phyloP scores from a whole-genome alignment of 2,329 filamentous ascomycete genomes.

The Phyllosticta citrichinensis region DNA sequence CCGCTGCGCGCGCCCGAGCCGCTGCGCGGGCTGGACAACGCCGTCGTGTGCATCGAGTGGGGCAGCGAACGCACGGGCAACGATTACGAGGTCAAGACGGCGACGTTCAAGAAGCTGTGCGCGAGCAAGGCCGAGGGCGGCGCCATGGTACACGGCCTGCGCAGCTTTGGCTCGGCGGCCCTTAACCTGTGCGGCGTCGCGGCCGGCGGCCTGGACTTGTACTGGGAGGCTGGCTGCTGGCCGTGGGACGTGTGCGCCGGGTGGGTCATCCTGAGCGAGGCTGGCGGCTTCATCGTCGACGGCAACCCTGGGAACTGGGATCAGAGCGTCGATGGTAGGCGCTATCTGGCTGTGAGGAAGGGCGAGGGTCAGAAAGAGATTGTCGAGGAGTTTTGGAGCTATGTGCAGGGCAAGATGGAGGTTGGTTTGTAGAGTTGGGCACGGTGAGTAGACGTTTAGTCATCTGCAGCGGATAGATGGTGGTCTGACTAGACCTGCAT shows the following conservation, averaged over 20 bases:
- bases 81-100: slow-evolving; percentile 61
- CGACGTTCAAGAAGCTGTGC: slow-evolving; percentile 50
- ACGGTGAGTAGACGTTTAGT: not conserved
- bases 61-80: slow-evolving; percentile 56
- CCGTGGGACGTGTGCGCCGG: slow-evolving; percentile 79
- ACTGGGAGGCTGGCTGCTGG: slow-evolving; percentile 79
- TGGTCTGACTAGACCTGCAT: not conserved
- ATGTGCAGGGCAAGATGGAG: slow-evolving; percentile 36
- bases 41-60: slow-evolving; percentile 65
- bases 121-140: slow-evolving; percentile 51
- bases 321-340: slow-evolving; percentile 45
- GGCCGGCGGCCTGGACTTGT: slow-evolving; percentile 59
- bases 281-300: slow-evolving; percentile 61
- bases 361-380: slow-evolving; percentile 37
- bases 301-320: slow-evolving; percentile 66
- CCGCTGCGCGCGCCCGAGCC: slow-evolving; percentile 42
- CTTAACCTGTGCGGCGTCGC: slow-evolving; percentile 67
- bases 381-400: slow-evolving; percentile 40
- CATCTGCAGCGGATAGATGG: not conserved
- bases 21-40: slow-evolving; percentile 49
- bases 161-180: slow-evolving; percentile 63
- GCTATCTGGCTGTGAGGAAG: slow-evolving; percentile 41
- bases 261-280: slow-evolving; percentile 66
- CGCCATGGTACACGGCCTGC: slow-evolving; percentile 65
- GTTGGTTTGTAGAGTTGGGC: slow-evolving; percentile 21